Base-by-base conservation (phyloP, 257 asterid genomes). In the Scutellaria galericulata region DNA sequence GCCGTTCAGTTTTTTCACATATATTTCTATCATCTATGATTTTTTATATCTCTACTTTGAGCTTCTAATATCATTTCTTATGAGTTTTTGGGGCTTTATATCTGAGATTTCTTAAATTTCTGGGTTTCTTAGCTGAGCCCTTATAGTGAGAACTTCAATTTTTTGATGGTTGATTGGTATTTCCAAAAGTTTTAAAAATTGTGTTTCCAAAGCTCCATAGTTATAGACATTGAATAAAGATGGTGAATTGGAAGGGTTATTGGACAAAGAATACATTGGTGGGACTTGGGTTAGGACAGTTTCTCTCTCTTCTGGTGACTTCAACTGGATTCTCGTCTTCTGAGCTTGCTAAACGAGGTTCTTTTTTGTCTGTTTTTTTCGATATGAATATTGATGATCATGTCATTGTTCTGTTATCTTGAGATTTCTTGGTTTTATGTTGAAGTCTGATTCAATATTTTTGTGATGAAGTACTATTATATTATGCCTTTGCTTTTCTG, bases 321-420 rank as follows among this genome's bases (percentile, higher is more conserved):
- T 88, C 99, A 7, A 94, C 99, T 41, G 99, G 98, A 24, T 92
- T 94, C 79, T 71, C 96, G 50, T 94, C 99, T 41, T 94, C 99
- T 7, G 98, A 91, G 72, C 96, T 94, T 45, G 90, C 98, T 46
- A 87, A 86, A 62, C 82, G 47, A 90, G 99, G 97, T 75, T 72
- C 20, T 24, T 53, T 51, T 39, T 5, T 41, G 45, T 12, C 54
- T 15, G 22, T 2, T 61, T 50, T 31, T 46, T 55, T 9, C 39
- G 13, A 51, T 35, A 40, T 65, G 65, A 7, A 42, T 57, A 12
- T n/a, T 68, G 7, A 66, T 69, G 22, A 6, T 67, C 3, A 11
- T 46, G n/a, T 8, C 58, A 35, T 9, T 44, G 51, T 14, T 66
- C 22, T 10, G 39, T 44, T 47, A 35, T 48, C n/a, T 10, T 12